Evolutionary conservation across 2,329 filamentous ascomycete genomes (phyloP).

Genomic region (Fusarium devonianum): DNA sequence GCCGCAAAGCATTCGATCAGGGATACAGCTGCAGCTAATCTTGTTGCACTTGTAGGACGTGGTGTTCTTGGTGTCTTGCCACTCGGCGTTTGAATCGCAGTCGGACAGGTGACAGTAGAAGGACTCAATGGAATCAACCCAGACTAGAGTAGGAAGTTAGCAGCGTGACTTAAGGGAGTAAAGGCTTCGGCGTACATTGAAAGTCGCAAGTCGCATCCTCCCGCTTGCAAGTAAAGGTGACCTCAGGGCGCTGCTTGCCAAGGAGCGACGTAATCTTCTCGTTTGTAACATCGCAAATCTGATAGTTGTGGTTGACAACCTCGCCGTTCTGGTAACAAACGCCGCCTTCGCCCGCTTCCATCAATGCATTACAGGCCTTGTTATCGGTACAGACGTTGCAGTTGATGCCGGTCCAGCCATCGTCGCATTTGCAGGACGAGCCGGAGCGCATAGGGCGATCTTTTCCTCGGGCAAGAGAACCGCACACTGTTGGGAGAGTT

Average conservation of each 20-base stretch:
- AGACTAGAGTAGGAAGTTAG: conserved; percentile 65
- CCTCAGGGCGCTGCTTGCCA: conserved; percentile 85
- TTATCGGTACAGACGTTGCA: conserved; percentile 93
- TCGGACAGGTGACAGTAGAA: conserved; percentile 93
- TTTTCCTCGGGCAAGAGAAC: conserved; percentile 81
- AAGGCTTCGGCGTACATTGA: conserved; percentile 71
- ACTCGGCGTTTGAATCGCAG: conserved; percentile 76
- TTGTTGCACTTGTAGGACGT: conserved; percentile 87
- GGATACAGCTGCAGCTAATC: conserved; percentile 86
- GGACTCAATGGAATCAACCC: conserved; percentile 92
- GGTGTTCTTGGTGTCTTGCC: conserved; percentile 74
- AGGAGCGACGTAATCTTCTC: conserved; percentile 88
- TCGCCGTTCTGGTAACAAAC: conserved; percentile 93
- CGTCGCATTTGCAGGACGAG: conserved; percentile 81
- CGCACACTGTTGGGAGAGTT: conserved; percentile 68
- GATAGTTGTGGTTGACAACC: conserved; percentile 92
- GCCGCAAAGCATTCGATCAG: conserved; percentile 92
- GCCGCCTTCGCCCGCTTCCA: conserved; percentile 81
- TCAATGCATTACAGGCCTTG: conserved; percentile 84
- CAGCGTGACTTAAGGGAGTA: not conserved
- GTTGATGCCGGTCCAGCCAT: conserved; percentile 96
- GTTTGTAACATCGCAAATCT: conserved; percentile 98
- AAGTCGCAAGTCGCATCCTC: conserved; percentile 85
- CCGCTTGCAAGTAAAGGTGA: conserved; percentile 89
- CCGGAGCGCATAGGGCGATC: conserved; percentile 78